Conservation (phyloP, 2,329 filamentous ascomycete genomes). For the Aschersonia sp. region DNA sequence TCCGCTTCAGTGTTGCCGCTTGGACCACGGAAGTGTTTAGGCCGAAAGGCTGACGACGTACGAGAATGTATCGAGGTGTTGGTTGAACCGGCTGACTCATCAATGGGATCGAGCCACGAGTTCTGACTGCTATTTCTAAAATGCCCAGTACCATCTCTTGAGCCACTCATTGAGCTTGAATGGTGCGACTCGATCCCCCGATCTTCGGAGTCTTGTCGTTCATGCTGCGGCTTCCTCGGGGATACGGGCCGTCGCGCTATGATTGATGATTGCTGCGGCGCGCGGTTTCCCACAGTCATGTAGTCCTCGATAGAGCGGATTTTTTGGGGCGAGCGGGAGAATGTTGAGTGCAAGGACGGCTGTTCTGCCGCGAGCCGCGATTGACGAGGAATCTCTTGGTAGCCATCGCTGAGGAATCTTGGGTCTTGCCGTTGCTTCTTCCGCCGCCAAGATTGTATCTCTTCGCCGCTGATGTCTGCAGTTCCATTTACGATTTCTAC, state of each 20-base stretch:
- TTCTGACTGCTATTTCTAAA: constrained; percentile 54
- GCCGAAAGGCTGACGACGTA: constrained; percentile 54
- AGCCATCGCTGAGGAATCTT: constrained; percentile 10
- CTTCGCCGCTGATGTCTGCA: constrained; percentile 20
- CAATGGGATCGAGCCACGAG: constrained; percentile 89
- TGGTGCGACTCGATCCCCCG: constrained; percentile 2
- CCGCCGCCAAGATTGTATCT: constrained; percentile 6
- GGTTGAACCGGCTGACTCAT: constrained; percentile 74
- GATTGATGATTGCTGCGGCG: constrained; percentile 60
- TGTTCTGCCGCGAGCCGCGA: constrained; percentile 1
- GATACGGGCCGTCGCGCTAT: constrained; percentile 34
- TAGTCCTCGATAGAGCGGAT: constrained; percentile 15
- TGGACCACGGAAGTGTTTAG: constrained; percentile 53
- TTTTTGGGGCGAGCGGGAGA: constrained; percentile 31
- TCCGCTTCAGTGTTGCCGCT: constrained; percentile 73
- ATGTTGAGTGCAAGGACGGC: constrained; percentile 34
- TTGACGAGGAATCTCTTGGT: constrained; percentile 10
- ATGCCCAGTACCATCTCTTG: constrained; percentile 19
- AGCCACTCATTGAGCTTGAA: constrained; percentile 9
- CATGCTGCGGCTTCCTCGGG: constrained; percentile 11
- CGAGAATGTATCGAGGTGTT: constrained; percentile 66
- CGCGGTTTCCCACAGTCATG: constrained; percentile 38
- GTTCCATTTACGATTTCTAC: neutral
- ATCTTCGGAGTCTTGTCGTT: constrained; percentile 7
- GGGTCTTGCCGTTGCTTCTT: constrained; percentile 8